Base-by-base conservation (phyloP, 1,139 yeast genomes). In the Scheffersomyces quercinus region DNA sequence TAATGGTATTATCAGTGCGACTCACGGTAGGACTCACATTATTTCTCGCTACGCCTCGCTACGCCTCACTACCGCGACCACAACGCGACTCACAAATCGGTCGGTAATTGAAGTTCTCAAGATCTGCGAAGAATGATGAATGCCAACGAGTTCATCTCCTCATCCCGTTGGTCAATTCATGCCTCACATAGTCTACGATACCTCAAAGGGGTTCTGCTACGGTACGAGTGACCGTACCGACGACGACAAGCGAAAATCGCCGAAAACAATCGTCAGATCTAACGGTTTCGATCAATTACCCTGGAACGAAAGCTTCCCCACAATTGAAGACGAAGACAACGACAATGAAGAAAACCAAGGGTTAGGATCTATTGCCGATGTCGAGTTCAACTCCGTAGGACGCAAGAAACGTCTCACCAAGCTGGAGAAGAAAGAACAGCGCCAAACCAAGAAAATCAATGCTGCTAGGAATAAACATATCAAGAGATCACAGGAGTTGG, bases 281-380 rank as follows among this genome's bases (percentile, higher is more conserved):
- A 62, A 64, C 36, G 77, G 77, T 0, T 52, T 71, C 20, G 71
- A 68, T 41, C 58, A 53, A 37, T 55, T 71, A 29, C 61, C 63
- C 2, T 65, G 70, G 64, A 61, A 57, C 34, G 41, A 44, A 12
- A 47, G 46, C 26, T 38, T 57, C 14, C 49, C 50, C 2, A 37
- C 39, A 5, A 35, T 26, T 5, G 50, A 46, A 6, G 50, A 48
- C 29, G 47, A 45, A 3, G 5, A 11, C 12, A 29, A 31, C 13
- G 29, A n/a, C 10, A 26, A 38, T 12, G 41, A 15, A 8, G 24
- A 24, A 37, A 32, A 38, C 42, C 16, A 36, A 44, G 37, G 13
- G 46, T 45, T 8, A 6, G 26, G 26, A 20, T 20, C 26, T 8
- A 9, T 6, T 2, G 26, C 26, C 7, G 26, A 20, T 6, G 26